These are phyloP conservation scores for Odontarrhena argentea DNA, from an alignment of 345 rosid genomes.

Conservation along the genomic window DNA sequence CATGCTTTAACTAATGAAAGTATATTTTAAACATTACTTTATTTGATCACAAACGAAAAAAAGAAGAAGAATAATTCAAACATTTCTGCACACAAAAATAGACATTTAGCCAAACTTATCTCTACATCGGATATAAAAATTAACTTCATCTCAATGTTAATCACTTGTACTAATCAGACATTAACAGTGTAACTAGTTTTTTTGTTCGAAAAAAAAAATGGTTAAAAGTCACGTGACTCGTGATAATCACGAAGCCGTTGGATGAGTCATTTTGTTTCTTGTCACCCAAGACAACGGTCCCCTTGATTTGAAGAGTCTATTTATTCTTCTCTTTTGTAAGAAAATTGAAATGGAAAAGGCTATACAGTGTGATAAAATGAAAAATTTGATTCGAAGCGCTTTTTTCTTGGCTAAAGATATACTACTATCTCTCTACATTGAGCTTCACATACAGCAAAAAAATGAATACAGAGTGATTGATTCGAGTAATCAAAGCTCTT, in stretches of 20 bases:
- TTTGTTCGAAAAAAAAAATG: neutral
- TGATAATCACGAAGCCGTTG: conserved; percentile 28
- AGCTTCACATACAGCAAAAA: too few relatives aligned
- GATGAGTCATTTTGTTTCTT: too few relatives aligned
- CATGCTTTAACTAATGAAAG: conserved; percentile 9
- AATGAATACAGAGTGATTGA: too few relatives aligned
- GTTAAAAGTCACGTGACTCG: conserved; percentile 35
- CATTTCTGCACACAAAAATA: neutral
- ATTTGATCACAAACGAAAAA: neutral
- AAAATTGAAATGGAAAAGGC: too few relatives aligned
- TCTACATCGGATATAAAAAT: conserved; percentile 2
- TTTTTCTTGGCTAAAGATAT: too few relatives aligned
- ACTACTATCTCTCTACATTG: too few relatives aligned
- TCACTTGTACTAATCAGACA: conserved; percentile 18
- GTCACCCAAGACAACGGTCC: too few relatives aligned
- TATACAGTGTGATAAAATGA: too few relatives aligned
- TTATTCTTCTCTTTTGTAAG: too few relatives aligned
- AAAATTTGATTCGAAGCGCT: too few relatives aligned
- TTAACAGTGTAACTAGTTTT: conserved; percentile 6
- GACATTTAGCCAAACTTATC: conserved; percentile 15
- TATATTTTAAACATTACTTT: conserved; percentile 10
- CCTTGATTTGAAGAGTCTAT: too few relatives aligned
- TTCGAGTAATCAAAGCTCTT: too few relatives aligned
- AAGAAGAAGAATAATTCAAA: conserved; percentile 14
- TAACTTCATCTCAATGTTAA: conserved; percentile 4